A percentile compares a stretch with the other conserved stretches of the same genome.
These are phyloP conservation scores for Didymella arachidicola DNA, from an alignment of 2,329 filamentous ascomycete species.

Conservation along the genomic window DNA sequence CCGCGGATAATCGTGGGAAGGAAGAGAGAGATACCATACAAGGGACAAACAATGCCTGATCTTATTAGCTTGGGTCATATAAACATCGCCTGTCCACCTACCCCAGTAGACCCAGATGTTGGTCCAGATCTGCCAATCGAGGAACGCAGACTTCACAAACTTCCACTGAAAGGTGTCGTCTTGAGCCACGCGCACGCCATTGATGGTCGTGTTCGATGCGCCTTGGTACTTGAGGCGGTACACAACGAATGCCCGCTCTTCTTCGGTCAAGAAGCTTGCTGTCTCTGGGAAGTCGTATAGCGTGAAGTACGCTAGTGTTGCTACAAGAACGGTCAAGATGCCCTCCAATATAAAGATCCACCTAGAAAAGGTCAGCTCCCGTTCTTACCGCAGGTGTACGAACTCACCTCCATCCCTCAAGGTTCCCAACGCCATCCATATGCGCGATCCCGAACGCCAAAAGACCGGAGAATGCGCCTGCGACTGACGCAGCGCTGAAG, in stretches of 20 bases:
- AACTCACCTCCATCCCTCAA: slow-evolving; percentile 21
- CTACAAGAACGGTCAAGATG: slow-evolving; percentile 48
- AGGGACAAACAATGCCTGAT: slow-evolving; percentile 50
- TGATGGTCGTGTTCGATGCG: slow-evolving; percentile 57
- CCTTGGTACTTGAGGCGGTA: slow-evolving; percentile 63
- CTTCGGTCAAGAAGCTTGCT: slow-evolving; percentile 63
- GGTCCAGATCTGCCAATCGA: slow-evolving; percentile 58
- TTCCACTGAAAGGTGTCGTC: slow-evolving; percentile 74
- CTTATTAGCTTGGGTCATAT: slow-evolving; percentile 9
- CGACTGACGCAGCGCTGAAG: slow-evolving; percentile 64
- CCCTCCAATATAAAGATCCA: slow-evolving; percentile 50
- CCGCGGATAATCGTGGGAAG: slow-evolving; percentile 58
- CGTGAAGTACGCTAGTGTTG: slow-evolving; percentile 56
- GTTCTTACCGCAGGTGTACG: neutral
- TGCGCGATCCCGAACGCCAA: slow-evolving; percentile 67
- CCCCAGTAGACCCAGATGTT: slow-evolving; percentile 70
- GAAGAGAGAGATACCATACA: slow-evolving; percentile 50
- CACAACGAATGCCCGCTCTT: slow-evolving; percentile 65
- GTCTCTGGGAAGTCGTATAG: slow-evolving; percentile 70
- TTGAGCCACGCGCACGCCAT: slow-evolving; percentile 72
- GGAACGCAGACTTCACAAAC: slow-evolving; percentile 54
- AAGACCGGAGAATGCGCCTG: slow-evolving; percentile 67
- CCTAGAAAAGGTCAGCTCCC: slow-evolving; percentile 16
- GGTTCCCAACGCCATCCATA: slow-evolving; percentile 46
- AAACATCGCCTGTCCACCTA: slow-evolving; percentile 37